These are phyloP conservation scores for Sungouiozyma ichnusensis DNA, from an alignment of 805 yeast species.

Conservation along the genomic window DNA sequence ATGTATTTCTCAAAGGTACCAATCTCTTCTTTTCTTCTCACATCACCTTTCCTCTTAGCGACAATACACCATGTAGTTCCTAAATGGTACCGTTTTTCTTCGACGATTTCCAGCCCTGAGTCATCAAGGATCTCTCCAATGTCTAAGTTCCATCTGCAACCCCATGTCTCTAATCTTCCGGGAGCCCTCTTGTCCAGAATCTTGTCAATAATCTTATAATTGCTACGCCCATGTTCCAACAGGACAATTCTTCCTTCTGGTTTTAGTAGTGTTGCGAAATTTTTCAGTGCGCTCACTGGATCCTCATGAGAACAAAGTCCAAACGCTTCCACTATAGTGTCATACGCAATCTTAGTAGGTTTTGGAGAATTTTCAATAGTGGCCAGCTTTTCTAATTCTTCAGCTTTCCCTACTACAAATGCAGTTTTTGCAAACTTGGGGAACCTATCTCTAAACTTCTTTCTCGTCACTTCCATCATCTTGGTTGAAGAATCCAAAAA, in stretches of 20 bases:
- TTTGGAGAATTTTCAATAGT: conserved; percentile 18
- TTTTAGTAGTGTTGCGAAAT: conserved; percentile 60
- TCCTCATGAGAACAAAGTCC: conserved; percentile 95
- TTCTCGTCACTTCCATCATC: conserved; percentile 74
- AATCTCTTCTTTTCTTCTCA: conserved; percentile 35
- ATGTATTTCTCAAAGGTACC: conserved; percentile 42
- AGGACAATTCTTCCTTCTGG: conserved; percentile 86
- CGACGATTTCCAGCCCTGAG: conserved; percentile 74
- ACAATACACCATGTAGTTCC: conserved; percentile 88
- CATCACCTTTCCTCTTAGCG: conserved; percentile 65
- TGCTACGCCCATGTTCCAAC: conserved; percentile 87
- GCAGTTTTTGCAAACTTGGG: conserved; percentile 67
- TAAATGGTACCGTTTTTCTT: conserved; percentile 70
- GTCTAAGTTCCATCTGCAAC: conserved; percentile 95
- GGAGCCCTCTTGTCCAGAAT: conserved; percentile 76
- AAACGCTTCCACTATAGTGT: conserved; percentile 86
- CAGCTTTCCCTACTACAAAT: conserved; percentile 85
- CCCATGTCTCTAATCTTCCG: conserved; percentile 82
- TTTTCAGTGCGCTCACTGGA: conserved; percentile 71
- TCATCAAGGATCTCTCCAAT: conserved; percentile 78
- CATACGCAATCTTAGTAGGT: conserved; percentile 61
- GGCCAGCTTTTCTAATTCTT: conserved; percentile 57
- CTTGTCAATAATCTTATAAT: conserved; percentile 65
- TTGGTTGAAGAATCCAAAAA: conserved; percentile 74
- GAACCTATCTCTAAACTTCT: conserved; percentile 57